phyloP scores from a whole-genome alignment of 73 alveolate species.

The Tetrahymena thermophila region DNA sequence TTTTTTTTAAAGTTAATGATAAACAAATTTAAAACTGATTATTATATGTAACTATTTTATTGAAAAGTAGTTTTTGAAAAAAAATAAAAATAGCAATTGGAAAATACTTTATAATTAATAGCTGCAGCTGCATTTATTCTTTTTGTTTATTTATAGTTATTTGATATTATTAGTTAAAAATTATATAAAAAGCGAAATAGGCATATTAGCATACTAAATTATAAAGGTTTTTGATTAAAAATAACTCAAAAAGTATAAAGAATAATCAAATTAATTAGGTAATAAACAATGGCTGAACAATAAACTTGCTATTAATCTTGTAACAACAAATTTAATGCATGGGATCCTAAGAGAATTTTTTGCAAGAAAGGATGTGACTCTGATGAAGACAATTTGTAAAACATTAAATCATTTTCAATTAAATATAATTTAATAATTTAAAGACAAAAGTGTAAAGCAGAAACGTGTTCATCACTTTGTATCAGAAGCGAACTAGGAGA shows the following conservation, averaged over 20 bases:
- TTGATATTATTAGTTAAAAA: too few relatives aligned
- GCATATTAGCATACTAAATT: too few relatives aligned
- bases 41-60: too few relatives aligned
- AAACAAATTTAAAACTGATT: too few relatives aligned
- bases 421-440: not conserved
- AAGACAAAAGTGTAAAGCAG: slow-evolving; percentile 52
- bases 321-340: slow-evolving; percentile 33
- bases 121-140: too few relatives aligned
- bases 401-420: not conserved
- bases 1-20: too few relatives aligned
- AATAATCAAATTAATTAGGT: not conserved
- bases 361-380: slow-evolving; percentile 78
- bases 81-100: too few relatives aligned
- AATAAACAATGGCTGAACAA: not conserved
- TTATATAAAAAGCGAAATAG: not conserved
- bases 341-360: slow-evolving; percentile 60
- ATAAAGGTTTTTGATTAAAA: too few relatives aligned
- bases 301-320: slow-evolving; percentile 50
- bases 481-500: slow-evolving; percentile 64
- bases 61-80: too few relatives aligned
- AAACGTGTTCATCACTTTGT: slow-evolving; percentile 59
- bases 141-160: not conserved
- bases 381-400: slow-evolving; percentile 58
- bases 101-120: too few relatives aligned
- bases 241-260: not conserved